phyloP scores from a whole-genome alignment of 441 rosid species.

The Jatropha multifida region DNA sequence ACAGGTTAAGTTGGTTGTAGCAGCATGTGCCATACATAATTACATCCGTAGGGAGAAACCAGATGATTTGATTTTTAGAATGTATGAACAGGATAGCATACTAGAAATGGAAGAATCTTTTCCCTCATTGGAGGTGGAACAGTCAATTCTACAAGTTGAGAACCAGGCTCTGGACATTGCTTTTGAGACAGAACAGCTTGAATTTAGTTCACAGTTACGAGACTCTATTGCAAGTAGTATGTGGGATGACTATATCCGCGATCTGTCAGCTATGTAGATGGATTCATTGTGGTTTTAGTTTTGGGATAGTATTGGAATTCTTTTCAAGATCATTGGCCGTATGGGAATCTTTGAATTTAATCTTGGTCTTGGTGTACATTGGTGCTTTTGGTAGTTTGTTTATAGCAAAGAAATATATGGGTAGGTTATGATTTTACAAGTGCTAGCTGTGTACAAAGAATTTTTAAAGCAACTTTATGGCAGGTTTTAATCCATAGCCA shows the following conservation, averaged over 20 bases:
- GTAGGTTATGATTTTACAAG: background rate
- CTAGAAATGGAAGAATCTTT: slow-evolving; percentile 38
- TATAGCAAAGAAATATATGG: slow-evolving; percentile 22
- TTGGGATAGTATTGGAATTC: slow-evolving; percentile 22
- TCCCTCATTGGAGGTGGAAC: slow-evolving; percentile 41
- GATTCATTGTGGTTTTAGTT: slow-evolving; percentile 23
- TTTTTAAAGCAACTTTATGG: background rate
- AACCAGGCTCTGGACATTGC: slow-evolving; percentile 37
- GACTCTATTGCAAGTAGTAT: slow-evolving; percentile 67
- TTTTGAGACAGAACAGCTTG: slow-evolving; percentile 43
- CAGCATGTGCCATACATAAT: slow-evolving; percentile 81
- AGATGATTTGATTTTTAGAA: slow-evolving; percentile 64
- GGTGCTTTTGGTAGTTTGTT: slow-evolving; percentile 18
- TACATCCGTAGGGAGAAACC: slow-evolving; percentile 77
- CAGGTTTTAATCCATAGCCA: background rate
- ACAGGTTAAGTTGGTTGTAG: slow-evolving; percentile 91
- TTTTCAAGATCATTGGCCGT: slow-evolving; percentile 27
- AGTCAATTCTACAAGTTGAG: slow-evolving; percentile 34
- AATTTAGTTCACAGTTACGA: slow-evolving; percentile 49
- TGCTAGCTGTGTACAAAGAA: background rate
- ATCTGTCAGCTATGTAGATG: slow-evolving; percentile 46
- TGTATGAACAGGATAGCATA: slow-evolving; percentile 43
- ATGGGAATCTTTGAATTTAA: slow-evolving; percentile 13
- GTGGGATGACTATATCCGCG: slow-evolving; percentile 67
- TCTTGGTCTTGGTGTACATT: slow-evolving; percentile 31